Evolutionary conservation across 2,329 filamentous ascomycete species (phyloP), one percentile per base, ranked within the genome.

Genomic region (Xylariaceae sp.): DNA sequence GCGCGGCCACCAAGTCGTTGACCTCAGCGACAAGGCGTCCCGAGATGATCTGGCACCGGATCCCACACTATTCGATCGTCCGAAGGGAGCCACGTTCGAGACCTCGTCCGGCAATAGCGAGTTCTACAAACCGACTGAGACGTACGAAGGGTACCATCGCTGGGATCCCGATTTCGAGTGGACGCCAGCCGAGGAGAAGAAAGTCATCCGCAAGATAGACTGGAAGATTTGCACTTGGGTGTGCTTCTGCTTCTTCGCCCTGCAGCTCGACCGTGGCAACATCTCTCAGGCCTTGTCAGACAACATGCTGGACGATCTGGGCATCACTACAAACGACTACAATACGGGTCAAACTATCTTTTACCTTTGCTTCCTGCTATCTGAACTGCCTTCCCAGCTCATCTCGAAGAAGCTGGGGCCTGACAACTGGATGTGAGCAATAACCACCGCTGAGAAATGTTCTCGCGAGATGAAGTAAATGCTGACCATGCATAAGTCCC

Each of bases 381-480:
- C 75, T 0, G 75, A 80, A 47, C 57, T 80, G 3, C 76, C 75
- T 0, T 77, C 74, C 0, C 75, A 79, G 45, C 59, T 80, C 5
- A 51, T 79, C 10, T 68, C 64, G 27, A 80, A 80, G 50, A 68
- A 66, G 53, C 49, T 55, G 2, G 51, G 51, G 5, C 49, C 51
- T 5, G 51, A 55, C 33, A 44, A 50, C 25, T 55, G 50, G 40
- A 52, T n/a, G n/a, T n/a, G n/a, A n/a, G n/a, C n/a, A n/a, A n/a
- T n/a, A n/a, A n/a, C n/a, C n/a, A n/a, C n/a, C n/a, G n/a, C n/a
- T n/a, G n/a, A n/a, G n/a, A n/a, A n/a, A n/a, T n/a, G n/a, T n/a
- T n/a, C n/a, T n/a, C n/a, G n/a, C n/a, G n/a, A n/a, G n/a, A n/a
- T n/a, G n/a, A n/a, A n/a, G n/a, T n/a, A n/a, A n/a, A n/a, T n/a